Evolutionary conservation across 305 asterid genomes (phyloP), one percentile per base, ranked within the genome.

Genomic region (Fraxinus floribunda): DNA sequence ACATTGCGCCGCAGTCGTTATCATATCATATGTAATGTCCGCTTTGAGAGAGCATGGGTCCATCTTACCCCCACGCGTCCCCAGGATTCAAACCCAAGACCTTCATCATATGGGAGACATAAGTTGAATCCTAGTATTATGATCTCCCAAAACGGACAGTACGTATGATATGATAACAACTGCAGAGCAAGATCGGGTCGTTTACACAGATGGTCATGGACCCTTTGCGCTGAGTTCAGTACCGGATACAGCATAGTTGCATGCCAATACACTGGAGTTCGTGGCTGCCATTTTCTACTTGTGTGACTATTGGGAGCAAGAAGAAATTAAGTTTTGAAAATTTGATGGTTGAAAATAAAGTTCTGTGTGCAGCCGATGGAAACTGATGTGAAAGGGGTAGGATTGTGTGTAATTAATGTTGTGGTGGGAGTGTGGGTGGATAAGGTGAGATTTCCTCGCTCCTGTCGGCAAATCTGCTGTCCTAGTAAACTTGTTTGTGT

Each of bases 391-490:
- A 83, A 85, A 78, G 24, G 24, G 8, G 22, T 52, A 52, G 9
- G 64, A 16, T 52, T 13, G 60, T 15, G 18, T 57, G 92, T 13
- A 85, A 86, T 80, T 73, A 60, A 83, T 88, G 78, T 66, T 89
- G 93, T 91, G 99, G 98, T 85, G 87, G 91, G 91, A 88, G 94
- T 91, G 94, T 91, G 96, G 98, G 39, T 36, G 8, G 2, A 95
- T 94, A 94, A 93, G 97, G 97, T 92, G 93, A 91, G 97, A 93
- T 95, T 92, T 89, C 97, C 90, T 91, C 89, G 83, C 81, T 89
- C 88, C 86, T 73, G 90, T 93, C 92, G 98, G 97, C 91, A 88
- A 84, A 85, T 81, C 80, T 20, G 16, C 78, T 77, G 62, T n/a
- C 20, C 22, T 4, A 15, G 22, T 52, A 4, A 34, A 16, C 84